Evolutionary conservation across 2,329 filamentous ascomycete species (phyloP).

Genomic region (Cadophora sp.): DNA sequence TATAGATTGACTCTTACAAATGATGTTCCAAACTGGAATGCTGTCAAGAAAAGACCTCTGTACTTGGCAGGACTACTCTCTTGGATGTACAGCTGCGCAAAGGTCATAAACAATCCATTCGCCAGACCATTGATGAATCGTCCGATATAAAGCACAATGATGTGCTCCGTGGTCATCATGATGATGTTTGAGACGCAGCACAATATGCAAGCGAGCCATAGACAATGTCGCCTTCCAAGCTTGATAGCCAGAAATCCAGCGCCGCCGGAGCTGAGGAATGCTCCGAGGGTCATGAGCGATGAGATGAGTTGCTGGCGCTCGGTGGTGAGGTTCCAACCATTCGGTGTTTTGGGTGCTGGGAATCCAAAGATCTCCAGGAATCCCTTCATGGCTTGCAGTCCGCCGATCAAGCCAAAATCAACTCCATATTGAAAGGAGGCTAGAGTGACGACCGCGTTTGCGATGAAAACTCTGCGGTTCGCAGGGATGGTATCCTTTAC

Average conservation of each 20-base stretch:
- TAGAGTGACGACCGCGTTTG: constrained; percentile 30
- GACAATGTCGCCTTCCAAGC: constrained; percentile 52
- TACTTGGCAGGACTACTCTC: constrained; percentile 56
- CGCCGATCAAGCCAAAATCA: constrained; percentile 25
- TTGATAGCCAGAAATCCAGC: constrained; percentile 51
- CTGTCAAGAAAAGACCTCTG: constrained; percentile 54
- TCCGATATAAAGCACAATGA: constrained; percentile 60
- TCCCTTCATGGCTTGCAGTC: constrained; percentile 31
- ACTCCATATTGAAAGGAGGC: constrained; percentile 31
- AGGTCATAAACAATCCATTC: constrained; percentile 30
- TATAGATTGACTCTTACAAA: constrained; percentile 46
- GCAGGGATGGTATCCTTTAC: constrained; percentile 19
- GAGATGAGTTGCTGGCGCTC: constrained; percentile 58
- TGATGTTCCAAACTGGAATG: constrained; percentile 56
- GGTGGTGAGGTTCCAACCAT: constrained; percentile 45
- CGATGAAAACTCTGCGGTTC: constrained; percentile 22
- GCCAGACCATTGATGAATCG: constrained; percentile 61
- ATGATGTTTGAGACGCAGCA: constrained; percentile 59
- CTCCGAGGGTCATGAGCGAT: constrained; percentile 56
- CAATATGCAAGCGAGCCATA: constrained; percentile 54
- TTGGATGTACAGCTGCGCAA: constrained; percentile 47
- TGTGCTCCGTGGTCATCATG: constrained; percentile 62
- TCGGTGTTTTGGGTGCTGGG: constrained; percentile 17
- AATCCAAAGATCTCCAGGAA: constrained; percentile 50
- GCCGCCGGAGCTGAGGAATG: constrained; percentile 54